Percentiles rank a stretch among this genome's conserved stretches.
Conservation (phyloP, 257 asterid species). For the Forsythia suspensa region DNA sequence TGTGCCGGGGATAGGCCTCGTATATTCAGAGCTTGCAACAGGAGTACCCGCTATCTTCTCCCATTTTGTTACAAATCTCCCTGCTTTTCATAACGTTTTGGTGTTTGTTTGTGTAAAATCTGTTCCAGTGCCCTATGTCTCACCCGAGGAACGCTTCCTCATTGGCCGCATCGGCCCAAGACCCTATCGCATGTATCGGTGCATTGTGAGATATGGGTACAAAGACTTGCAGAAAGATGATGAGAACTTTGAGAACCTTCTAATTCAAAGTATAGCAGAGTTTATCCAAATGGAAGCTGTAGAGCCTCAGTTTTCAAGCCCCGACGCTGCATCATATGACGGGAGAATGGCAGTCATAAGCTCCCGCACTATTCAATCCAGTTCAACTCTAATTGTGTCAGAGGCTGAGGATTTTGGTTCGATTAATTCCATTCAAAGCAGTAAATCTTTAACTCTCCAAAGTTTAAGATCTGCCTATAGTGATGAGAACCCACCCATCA, state of each 20-base stretch:
- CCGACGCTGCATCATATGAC: slow-evolving; percentile 66
- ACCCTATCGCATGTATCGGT: slow-evolving; percentile 89
- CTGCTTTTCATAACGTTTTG: slow-evolving; percentile 86
- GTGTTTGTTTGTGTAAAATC: slow-evolving; percentile 90
- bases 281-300: slow-evolving; percentile 94
- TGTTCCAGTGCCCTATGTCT: slow-evolving; percentile 81
- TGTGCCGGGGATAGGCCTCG: slow-evolving; percentile 93
- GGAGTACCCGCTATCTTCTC: slow-evolving; percentile 95
- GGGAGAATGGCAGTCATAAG: slow-evolving; percentile 98
- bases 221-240: slow-evolving; percentile 85
- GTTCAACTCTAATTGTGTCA: slow-evolving; percentile 44
- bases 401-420: slow-evolving; percentile 44
- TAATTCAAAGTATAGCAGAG: slow-evolving; percentile 87
- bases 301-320: slow-evolving; percentile 67
- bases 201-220: slow-evolving; percentile 94
- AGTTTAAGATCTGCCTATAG: slow-evolving; percentile 71
- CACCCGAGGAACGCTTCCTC: slow-evolving; percentile 90
- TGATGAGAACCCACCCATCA: slow-evolving; percentile 71
- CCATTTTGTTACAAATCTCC: slow-evolving; percentile 89
- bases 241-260: slow-evolving; percentile 71
- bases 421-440: slow-evolving; percentile 50
- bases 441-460: slow-evolving; percentile 73
- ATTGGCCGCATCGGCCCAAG: slow-evolving; percentile 93
- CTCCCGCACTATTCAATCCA: slow-evolving; percentile 44
- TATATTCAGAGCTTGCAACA: slow-evolving; percentile 88